Conservation (phyloP, 352 stramenopile species). For the Pythium biforme region DNA sequence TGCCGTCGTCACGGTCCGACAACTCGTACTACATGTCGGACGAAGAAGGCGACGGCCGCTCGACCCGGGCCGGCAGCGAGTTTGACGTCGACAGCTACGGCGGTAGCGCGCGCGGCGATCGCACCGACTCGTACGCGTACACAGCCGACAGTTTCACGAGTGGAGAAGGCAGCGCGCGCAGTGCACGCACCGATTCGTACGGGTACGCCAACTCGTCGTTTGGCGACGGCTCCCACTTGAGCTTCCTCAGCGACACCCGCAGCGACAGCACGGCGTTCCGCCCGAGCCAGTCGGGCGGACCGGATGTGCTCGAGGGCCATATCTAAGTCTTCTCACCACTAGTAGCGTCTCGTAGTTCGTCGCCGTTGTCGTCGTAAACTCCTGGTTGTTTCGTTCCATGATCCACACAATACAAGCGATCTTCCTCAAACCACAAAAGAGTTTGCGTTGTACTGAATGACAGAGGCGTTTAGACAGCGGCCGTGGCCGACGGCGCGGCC, state of each 20-base stretch:
- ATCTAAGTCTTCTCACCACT: constrained; percentile 14
- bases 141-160: background rate
- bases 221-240: constrained; percentile 3
- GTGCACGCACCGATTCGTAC: constrained; percentile 16
- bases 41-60: constrained; percentile 3
- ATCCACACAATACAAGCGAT: no score
- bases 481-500: no score
- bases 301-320: constrained; percentile 20
- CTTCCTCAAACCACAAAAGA: no score
- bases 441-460: no score
- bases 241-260: constrained; percentile 6
- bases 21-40: constrained; percentile 17
- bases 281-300: constrained; percentile 1
- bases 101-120: background rate
- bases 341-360: constrained; percentile 1
- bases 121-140: background rate
- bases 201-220: constrained; percentile 11
- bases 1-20: constrained; percentile 12
- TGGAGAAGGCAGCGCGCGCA: background rate
- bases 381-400: constrained; percentile 2
- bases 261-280: background rate
- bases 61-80: background rate
- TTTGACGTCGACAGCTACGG: background rate
- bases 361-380: background rate
- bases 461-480: constrained; percentile 16